Conservation (phyloP, 1,139 yeast species). For the Lodderomyces parapsilosis region DNA sequence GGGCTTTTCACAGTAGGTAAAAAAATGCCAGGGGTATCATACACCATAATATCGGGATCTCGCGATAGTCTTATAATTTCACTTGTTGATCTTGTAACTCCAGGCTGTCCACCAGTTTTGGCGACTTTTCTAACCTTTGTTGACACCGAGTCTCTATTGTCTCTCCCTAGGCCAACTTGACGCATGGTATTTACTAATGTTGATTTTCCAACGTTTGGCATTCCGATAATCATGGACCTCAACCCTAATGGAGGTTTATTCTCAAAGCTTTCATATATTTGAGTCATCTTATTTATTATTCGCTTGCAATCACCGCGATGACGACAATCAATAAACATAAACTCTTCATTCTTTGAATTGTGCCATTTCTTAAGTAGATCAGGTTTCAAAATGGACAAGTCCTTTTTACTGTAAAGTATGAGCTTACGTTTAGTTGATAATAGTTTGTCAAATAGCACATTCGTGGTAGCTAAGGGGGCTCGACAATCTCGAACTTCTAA, state of each 20-base stretch:
- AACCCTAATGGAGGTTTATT: slow-evolving; percentile 85
- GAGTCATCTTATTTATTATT: slow-evolving; percentile 50
- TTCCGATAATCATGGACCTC: slow-evolving; percentile 76
- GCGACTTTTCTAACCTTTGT: slow-evolving; percentile 66
- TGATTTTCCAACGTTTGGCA: slow-evolving; percentile 99
- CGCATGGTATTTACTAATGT: slow-evolving; percentile 78
- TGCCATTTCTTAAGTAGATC: slow-evolving; percentile 54
- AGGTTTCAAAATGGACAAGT: slow-evolving; percentile 38
- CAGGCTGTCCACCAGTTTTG: slow-evolving; percentile 83
- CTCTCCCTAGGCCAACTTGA: slow-evolving; percentile 40
- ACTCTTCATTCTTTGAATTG: slow-evolving; percentile 45
- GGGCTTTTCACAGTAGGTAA: slow-evolving; percentile 69
- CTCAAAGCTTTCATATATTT: slow-evolving; percentile 40
- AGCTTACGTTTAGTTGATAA: slow-evolving; percentile 58
- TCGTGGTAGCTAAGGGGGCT: slow-evolving; percentile 84
- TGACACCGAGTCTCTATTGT: slow-evolving; percentile 20
- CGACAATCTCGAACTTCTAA: slow-evolving; percentile 85
- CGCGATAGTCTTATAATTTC: slow-evolving; percentile 66
- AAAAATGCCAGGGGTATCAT: slow-evolving; percentile 93
- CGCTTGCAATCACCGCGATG: slow-evolving; percentile 48
- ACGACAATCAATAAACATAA: slow-evolving; percentile 61
- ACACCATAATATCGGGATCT: slow-evolving; percentile 67
- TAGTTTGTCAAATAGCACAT: slow-evolving; percentile 73
- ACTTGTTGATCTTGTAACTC: slow-evolving; percentile 81
- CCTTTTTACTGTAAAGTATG: slow-evolving; percentile 69